Percentiles rank a stretch among this genome's conserved stretches.
phyloP scores from a whole-genome alignment of 2,329 filamentous ascomycete genomes.

The Plenodomus lindquistii region DNA sequence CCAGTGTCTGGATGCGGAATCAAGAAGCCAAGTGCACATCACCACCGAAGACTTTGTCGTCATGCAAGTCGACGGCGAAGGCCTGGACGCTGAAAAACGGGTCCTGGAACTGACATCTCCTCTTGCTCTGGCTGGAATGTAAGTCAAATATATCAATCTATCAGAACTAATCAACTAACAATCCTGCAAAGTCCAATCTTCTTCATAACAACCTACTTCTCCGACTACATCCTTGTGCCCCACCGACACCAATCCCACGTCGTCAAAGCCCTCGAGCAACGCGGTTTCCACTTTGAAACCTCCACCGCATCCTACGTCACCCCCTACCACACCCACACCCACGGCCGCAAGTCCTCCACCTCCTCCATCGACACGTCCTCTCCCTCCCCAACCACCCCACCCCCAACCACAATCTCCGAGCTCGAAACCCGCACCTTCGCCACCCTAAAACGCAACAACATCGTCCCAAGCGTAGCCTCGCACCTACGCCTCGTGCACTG shows the following conservation, averaged over 20 bases:
- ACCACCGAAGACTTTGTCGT: slow-evolving; percentile 84
- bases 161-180: not conserved
- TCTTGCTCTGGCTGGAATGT: slow-evolving; percentile 86
- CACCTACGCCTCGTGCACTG: slow-evolving; percentile 78
- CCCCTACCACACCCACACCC: slow-evolving; percentile 55
- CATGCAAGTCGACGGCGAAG: slow-evolving; percentile 86
- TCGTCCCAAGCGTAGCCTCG: slow-evolving; percentile 71
- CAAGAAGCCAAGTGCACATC: slow-evolving; percentile 63
- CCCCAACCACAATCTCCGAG: slow-evolving; percentile 76
- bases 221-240: slow-evolving; percentile 93
- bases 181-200: slow-evolving; percentile 74
- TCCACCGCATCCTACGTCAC: slow-evolving; percentile 65
- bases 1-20: slow-evolving; percentile 58
- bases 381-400: slow-evolving; percentile 66
- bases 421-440: slow-evolving; percentile 82
- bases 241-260: slow-evolving; percentile 74
- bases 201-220: slow-evolving; percentile 98
- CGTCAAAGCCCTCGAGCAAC: slow-evolving; percentile 72
- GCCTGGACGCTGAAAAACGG: slow-evolving; percentile 86
- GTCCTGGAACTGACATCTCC: slow-evolving; percentile 92
- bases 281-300: slow-evolving; percentile 81
- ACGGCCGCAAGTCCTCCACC: slow-evolving; percentile 51
- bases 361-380: slow-evolving; percentile 52
- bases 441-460: slow-evolving; percentile 75
- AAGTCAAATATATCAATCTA: slow-evolving; percentile 41